Evolutionary conservation across 2,329 filamentous ascomycete genomes (phyloP), one percentile per base, ranked within the genome.

Genomic region (Claviceps paspali): DNA sequence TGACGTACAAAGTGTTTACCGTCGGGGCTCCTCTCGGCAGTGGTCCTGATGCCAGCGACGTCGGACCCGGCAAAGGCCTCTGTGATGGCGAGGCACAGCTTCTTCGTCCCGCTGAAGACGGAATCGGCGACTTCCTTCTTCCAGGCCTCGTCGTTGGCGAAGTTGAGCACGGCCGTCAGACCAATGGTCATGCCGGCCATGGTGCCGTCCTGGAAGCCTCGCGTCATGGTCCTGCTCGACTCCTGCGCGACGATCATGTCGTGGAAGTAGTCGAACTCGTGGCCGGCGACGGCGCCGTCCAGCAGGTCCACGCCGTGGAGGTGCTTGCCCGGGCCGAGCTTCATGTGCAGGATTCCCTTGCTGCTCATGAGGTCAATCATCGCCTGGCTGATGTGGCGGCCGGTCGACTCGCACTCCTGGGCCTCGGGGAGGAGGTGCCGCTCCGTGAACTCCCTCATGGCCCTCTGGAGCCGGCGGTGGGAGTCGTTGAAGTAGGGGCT

Each of bases 251-350:
- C 64, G 45, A 92, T 73, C 53, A 91, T 55, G 54, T 91, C 84
- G 56, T 91, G 83, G 59, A 92, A 83, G 58, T 86, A 87, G 56
- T 92, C 83, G 49, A 87, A 92, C 43, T 87, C 79, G 56, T 85
- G 75, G 35, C 81, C 81, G 51, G 82, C 73, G 38, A 86, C 68
- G 12, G 67, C 79, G 31, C 82, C 82, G 41, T 68, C 70, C 38
- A 88, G 59, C 28, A 92, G 59, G 12, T 69, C 64, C 24, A 79
- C 69, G 15, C 80, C 80, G 50, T 86, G 73, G 36, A 92, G 60
- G 57, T 92, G 84, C 60, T 82, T 82, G 10, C 84, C 85, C 0
- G 85, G 85, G 0, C 84, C 84, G 33, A 92, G 61, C 11, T 83
- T 75, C 82, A 91, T 88, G 48, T 83, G 83, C 32, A 91, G 60